phyloP scores from a whole-genome alignment of 179 eudicot species.

The Beta corolliflora region DNA sequence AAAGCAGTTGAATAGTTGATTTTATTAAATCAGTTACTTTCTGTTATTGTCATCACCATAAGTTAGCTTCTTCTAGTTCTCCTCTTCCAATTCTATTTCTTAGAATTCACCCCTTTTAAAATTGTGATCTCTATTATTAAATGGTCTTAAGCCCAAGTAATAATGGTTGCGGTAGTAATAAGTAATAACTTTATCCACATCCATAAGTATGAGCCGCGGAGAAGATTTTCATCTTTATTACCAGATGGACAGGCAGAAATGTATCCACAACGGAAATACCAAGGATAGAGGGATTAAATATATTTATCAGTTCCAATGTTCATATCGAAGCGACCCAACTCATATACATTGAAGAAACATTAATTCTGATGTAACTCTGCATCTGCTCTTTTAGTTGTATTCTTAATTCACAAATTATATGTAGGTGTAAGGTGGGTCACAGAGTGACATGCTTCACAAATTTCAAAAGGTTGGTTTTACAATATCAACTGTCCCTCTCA shows the following conservation, averaged over 20 bases:
- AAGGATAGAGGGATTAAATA: neutral
- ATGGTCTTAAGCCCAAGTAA: too few species aligned
- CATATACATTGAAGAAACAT: neutral
- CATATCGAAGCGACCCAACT: too few species aligned
- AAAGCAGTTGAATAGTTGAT: neutral
- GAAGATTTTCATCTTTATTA: neutral
- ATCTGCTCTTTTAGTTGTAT: neutral
- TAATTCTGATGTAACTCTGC: neutral
- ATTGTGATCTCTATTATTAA: too few species aligned
- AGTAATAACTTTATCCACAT: too few species aligned
- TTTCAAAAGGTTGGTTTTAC: conserved; percentile 5
- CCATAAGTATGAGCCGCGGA: too few species aligned
- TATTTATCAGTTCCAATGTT: neutral
- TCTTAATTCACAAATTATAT: neutral
- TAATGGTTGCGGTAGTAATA: too few species aligned
- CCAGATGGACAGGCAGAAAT: neutral
- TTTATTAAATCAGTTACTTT: neutral
- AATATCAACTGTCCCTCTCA: conserved; percentile 24
- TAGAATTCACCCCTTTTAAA: neutral
- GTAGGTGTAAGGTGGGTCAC: conserved; percentile 15
- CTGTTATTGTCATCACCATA: neutral
- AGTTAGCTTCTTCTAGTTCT: neutral
- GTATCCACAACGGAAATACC: neutral
- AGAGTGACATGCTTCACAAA: conserved; percentile 23
- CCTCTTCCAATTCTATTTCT: neutral